Conservation (phyloP, 331 rosid species). For the Ulmus americana region DNA sequence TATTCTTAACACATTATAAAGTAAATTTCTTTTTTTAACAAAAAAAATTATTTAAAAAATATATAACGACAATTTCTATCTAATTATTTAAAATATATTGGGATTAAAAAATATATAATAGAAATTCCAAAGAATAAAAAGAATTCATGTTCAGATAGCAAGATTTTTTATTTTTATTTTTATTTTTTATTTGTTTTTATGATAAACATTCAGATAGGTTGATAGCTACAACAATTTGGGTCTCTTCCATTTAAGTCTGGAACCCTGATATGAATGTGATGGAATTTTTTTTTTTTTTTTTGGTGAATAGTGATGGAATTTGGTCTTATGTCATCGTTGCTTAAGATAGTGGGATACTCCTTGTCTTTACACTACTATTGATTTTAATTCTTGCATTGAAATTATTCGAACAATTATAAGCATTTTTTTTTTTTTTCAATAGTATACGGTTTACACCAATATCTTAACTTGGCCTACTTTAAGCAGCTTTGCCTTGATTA, state of each 20-base stretch:
- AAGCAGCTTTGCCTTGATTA: background rate
- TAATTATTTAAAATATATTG: too few species aligned
- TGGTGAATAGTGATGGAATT: slow-evolving; percentile 27
- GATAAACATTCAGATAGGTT: background rate
- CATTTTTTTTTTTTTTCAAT: background rate
- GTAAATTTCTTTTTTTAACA: too few species aligned
- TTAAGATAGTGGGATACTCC: slow-evolving; percentile 26
- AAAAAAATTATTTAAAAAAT: too few species aligned
- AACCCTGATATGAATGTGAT: slow-evolving; percentile 3
- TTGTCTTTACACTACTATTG: slow-evolving; percentile 4
- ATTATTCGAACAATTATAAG: background rate
- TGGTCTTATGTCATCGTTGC: slow-evolving; percentile 43
- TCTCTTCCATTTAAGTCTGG: slow-evolving; percentile 9
- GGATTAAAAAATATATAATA: too few species aligned
- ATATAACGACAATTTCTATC: too few species aligned
- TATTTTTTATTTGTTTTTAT: too few species aligned
- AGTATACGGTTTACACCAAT: too few species aligned
- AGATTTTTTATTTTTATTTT: too few species aligned
- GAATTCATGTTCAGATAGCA: too few species aligned
- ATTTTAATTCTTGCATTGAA: slow-evolving; percentile 3
- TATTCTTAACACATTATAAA: too few species aligned
- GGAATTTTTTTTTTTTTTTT: background rate
- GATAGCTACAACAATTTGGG: background rate
- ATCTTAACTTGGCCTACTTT: too few species aligned
- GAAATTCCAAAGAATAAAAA: background rate